A percentile compares a stretch with the other conserved stretches of the same genome.
Conservation (phyloP, 2,329 filamentous ascomycete genomes). For the Aspergillus phoenicis region DNA sequence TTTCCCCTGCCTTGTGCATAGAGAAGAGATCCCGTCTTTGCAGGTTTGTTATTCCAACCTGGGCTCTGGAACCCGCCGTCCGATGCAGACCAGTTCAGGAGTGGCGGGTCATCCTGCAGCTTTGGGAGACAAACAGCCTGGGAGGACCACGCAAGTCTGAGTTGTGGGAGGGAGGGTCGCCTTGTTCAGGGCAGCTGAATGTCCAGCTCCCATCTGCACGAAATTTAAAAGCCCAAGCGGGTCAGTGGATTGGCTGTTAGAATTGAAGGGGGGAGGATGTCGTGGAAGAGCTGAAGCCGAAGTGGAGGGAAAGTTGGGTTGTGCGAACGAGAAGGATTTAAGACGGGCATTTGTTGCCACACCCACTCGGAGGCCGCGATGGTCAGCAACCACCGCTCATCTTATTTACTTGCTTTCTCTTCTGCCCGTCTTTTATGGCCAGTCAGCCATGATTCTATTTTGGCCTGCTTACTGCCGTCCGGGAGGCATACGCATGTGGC, state of each 20-base stretch:
- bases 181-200: conserved; percentile 18
- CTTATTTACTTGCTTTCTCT: background rate
- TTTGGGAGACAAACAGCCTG: conserved; percentile 30
- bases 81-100: conserved; percentile 31
- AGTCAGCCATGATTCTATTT: conserved; percentile 1
- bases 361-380: background rate
- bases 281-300: conserved; percentile 8
- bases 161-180: conserved; percentile 13
- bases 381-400: background rate
- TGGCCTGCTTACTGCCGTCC: background rate
- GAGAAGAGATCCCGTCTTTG: background rate
- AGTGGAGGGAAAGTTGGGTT: conserved; percentile 4
- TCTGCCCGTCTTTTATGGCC: background rate
- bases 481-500: background rate
- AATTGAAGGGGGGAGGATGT: background rate
- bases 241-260: background rate
- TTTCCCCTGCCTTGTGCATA: background rate
- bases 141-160: conserved; percentile 14
- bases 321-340: conserved; percentile 9
- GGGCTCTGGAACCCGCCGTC: background rate
- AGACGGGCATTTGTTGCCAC: conserved; percentile 6
- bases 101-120: conserved; percentile 34
- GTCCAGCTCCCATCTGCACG: conserved; percentile 1
- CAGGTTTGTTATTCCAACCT: background rate
- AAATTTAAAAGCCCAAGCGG: background rate